phyloP scores from a whole-genome alignment of 768 basidiomycete species.

The Melanogaster broomeanus region DNA sequence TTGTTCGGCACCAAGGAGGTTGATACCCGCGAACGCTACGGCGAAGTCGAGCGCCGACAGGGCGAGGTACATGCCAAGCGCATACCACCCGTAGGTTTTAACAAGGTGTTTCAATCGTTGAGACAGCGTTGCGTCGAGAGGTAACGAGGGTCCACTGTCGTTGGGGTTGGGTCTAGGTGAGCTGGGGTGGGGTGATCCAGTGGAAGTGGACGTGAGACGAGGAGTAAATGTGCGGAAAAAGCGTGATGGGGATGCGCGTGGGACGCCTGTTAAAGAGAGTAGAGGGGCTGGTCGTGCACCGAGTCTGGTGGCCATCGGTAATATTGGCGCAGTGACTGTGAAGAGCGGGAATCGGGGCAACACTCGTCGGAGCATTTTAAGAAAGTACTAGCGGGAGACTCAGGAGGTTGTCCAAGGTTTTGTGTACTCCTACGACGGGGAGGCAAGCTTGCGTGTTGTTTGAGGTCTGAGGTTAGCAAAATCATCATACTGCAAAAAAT shows the following conservation, averaged over 20 bases:
- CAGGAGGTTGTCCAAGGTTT: too few species aligned
- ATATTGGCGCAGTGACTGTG: slow-evolving; percentile 46
- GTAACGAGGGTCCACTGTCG: slow-evolving; percentile 28
- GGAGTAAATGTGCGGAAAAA: slow-evolving; percentile 51
- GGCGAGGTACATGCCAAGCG: slow-evolving; percentile 84
- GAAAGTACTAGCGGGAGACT: too few species aligned
- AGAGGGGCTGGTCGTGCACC: slow-evolving; percentile 31
- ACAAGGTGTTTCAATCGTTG: slow-evolving; percentile 80
- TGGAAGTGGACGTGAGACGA: slow-evolving; percentile 42
- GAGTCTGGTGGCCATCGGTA: slow-evolving; percentile 48
- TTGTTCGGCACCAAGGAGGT: slow-evolving; percentile 87
- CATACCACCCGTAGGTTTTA: slow-evolving; percentile 94
- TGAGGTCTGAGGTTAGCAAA: not conserved
- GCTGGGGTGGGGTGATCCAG: slow-evolving; percentile 9
- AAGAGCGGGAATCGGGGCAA: slow-evolving; percentile 49
- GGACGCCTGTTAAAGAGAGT: slow-evolving; percentile 27
- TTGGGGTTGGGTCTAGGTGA: slow-evolving; percentile 8
- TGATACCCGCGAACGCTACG: slow-evolving; percentile 81
- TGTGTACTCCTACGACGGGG: too few species aligned
- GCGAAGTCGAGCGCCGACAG: slow-evolving; percentile 79
- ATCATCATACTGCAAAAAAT: too few species aligned
- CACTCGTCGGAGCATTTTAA: slow-evolving; percentile 40
- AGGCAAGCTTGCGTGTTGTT: too few species aligned
- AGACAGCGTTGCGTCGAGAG: slow-evolving; percentile 57
- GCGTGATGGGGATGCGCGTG: slow-evolving; percentile 39